Evolutionary conservation across 2,329 filamentous ascomycete species (phyloP).

Genomic region (Pyrenochaeta sp.): DNA sequence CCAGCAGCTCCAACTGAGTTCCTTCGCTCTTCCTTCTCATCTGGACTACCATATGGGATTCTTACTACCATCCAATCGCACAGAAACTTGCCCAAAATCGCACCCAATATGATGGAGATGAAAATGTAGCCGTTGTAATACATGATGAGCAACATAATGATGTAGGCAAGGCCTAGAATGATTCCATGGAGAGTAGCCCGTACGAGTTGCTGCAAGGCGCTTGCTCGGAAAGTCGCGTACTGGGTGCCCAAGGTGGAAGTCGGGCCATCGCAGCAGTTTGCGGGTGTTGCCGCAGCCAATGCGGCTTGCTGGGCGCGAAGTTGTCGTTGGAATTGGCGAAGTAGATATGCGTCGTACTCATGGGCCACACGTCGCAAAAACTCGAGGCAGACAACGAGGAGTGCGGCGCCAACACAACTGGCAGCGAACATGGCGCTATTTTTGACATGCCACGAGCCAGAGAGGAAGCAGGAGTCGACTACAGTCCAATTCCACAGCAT

Average conservation of each 20-base stretch:
- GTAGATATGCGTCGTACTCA: slow-evolving; percentile 75
- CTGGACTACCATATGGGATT: slow-evolving; percentile 30
- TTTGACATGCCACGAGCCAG: slow-evolving; percentile 73
- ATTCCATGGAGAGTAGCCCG: slow-evolving; percentile 73
- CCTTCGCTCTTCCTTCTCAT: slow-evolving; percentile 35
- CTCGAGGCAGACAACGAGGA: slow-evolving; percentile 78
- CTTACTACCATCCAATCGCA: slow-evolving; percentile 69
- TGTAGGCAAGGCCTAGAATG: slow-evolving; percentile 79
- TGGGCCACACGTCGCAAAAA: slow-evolving; percentile 73
- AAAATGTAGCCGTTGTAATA: slow-evolving; percentile 77
- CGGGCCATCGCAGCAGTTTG: slow-evolving; percentile 38
- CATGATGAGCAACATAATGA: slow-evolving; percentile 78
- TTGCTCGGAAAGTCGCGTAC: slow-evolving; percentile 60
- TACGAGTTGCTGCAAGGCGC: slow-evolving; percentile 69
- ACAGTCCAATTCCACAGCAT: slow-evolving; percentile 86
- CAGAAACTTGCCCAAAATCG: slow-evolving; percentile 74
- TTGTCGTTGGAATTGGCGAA: slow-evolving; percentile 60
- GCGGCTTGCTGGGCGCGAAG: slow-evolving; percentile 34
- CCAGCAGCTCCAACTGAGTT: slow-evolving; percentile 33
- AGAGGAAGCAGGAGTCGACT: slow-evolving; percentile 75
- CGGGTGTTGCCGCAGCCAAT: slow-evolving; percentile 22
- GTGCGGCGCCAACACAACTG: slow-evolving; percentile 78
- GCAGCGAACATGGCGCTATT: slow-evolving; percentile 78
- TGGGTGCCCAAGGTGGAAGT: slow-evolving; percentile 28
- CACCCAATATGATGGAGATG: slow-evolving; percentile 80